Evolutionary conservation across 2,329 filamentous ascomycete species (phyloP).

Genomic region (Colletotrichum cereale): DNA sequence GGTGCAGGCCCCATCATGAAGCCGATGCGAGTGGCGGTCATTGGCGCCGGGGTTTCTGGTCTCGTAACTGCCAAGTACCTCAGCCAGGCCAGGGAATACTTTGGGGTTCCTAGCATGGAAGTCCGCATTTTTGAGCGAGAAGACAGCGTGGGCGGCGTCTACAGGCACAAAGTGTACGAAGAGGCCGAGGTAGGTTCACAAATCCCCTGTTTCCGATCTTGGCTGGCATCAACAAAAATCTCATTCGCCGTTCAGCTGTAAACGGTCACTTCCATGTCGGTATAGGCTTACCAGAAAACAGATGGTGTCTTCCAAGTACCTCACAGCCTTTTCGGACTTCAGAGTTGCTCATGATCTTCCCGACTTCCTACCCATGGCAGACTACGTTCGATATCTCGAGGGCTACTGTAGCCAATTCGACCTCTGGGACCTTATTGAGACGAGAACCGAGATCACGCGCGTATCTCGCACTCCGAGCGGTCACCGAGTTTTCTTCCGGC

Average conservation of each 20-base stretch:
- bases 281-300: slow-evolving; percentile 26
- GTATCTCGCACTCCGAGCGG: slow-evolving; percentile 42
- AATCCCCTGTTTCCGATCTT: not conserved
- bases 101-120: slow-evolving; percentile 54
- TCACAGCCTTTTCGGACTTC: slow-evolving; percentile 64
- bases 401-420: slow-evolving; percentile 54
- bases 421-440: slow-evolving; percentile 53
- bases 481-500: slow-evolving; percentile 15
- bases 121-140: slow-evolving; percentile 60
- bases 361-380: slow-evolving; percentile 57
- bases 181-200: slow-evolving; percentile 55
- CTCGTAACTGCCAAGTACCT: slow-evolving; percentile 58
- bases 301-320: slow-evolving; percentile 63
- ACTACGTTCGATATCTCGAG: slow-evolving; percentile 58
- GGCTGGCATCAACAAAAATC: too few species aligned
- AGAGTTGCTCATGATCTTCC: slow-evolving; percentile 55
- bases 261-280: too few species aligned
- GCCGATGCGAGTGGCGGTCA: slow-evolving; percentile 55
- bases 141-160: slow-evolving; percentile 59
- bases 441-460: slow-evolving; percentile 48
- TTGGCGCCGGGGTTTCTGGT: slow-evolving; percentile 59
- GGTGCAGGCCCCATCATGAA: not conserved
- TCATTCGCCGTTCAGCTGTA: not conserved
- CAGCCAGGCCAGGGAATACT: slow-evolving; percentile 52
- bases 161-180: slow-evolving; percentile 61